Percentiles rank a stretch among this genome's conserved stretches.
Evolutionary conservation across 805 yeast genomes (phyloP).

Genomic region (Candida xiaguanensis): DNA sequence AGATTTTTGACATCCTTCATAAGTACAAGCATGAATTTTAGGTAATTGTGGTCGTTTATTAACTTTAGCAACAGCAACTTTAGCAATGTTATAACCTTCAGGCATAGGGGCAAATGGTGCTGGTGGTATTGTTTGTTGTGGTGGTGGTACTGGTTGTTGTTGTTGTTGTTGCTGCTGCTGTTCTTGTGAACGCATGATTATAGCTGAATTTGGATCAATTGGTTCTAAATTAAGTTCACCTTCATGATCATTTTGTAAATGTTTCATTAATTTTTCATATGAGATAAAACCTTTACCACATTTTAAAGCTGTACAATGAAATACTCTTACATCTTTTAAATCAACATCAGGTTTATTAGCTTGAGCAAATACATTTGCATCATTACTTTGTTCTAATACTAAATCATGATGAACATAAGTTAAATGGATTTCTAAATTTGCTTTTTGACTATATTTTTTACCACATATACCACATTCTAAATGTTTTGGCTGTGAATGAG

Average conservation of each 20-base stretch:
- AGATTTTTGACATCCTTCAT: constrained; percentile 13
- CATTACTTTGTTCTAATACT: constrained; percentile 6
- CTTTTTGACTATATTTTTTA: constrained; percentile 12
- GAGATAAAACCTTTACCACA: constrained; percentile 11
- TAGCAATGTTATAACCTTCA: neutral
- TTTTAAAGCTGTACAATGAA: constrained; percentile 10
- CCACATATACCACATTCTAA: constrained; percentile 12
- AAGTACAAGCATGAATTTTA: constrained; percentile 12
- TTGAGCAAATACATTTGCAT: constrained; percentile 6
- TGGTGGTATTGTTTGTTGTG: constrained; percentile 1
- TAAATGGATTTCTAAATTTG: constrained; percentile 11
- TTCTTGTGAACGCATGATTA: no score
- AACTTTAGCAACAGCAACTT: neutral
- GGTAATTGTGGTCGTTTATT: constrained; percentile 3
- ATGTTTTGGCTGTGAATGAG: constrained; percentile 12
- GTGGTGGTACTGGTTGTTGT: neutral
- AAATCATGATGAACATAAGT: constrained; percentile 13
- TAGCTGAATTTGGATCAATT: neutral
- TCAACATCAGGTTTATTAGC: constrained; percentile 1
- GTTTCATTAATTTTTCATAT: constrained; percentile 9
- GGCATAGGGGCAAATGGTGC: neutral
- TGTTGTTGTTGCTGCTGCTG: no score
- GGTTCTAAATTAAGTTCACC: neutral
- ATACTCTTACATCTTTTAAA: constrained; percentile 11
- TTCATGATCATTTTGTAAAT: constrained; percentile 8